These are phyloP conservation scores for Kluyveromyces lactis DNA, from an alignment of 805 yeast species.

Conservation along the genomic window DNA sequence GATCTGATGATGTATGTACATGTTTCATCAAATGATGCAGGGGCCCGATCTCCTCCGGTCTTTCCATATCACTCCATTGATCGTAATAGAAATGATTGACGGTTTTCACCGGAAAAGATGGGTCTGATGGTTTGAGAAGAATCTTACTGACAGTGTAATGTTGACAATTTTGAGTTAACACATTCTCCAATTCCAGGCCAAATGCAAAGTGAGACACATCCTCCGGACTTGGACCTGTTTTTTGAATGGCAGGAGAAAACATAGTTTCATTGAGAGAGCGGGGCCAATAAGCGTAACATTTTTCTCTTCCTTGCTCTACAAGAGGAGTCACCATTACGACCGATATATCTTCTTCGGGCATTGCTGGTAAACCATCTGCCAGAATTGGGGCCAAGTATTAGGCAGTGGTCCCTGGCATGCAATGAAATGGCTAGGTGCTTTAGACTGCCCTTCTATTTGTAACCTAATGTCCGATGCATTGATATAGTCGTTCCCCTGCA, in stretches of 20 bases:
- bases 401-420: slow-evolving; percentile 77
- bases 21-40: slow-evolving; percentile 26
- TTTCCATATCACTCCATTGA: slow-evolving; percentile 80
- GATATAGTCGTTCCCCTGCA: slow-evolving; percentile 50
- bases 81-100: slow-evolving; percentile 62
- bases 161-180: slow-evolving; percentile 12
- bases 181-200: slow-evolving; percentile 16
- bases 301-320: slow-evolving; percentile 57
- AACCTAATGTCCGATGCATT: slow-evolving; percentile 67
- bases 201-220: slow-evolving; percentile 17
- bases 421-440: slow-evolving; percentile 37
- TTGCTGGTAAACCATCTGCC: slow-evolving; percentile 73
- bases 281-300: slow-evolving; percentile 81
- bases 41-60: slow-evolving; percentile 37
- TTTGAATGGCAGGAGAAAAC: slow-evolving; percentile 13
- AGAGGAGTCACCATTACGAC: slow-evolving; percentile 73
- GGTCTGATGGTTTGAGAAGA: slow-evolving; percentile 12
- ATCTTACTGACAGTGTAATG: slow-evolving; percentile 22
- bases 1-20: slow-evolving; percentile 22
- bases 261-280: slow-evolving; percentile 11
- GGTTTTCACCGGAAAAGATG: slow-evolving; percentile 33
- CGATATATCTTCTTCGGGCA: slow-evolving; percentile 48
- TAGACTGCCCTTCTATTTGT: slow-evolving; percentile 17
- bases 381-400: slow-evolving; percentile 71
- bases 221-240: slow-evolving; percentile 14